These are phyloP conservation scores for Neobulgaria alba DNA, from an alignment of 2,329 filamentous ascomycete genomes.

Conservation along the genomic window DNA sequence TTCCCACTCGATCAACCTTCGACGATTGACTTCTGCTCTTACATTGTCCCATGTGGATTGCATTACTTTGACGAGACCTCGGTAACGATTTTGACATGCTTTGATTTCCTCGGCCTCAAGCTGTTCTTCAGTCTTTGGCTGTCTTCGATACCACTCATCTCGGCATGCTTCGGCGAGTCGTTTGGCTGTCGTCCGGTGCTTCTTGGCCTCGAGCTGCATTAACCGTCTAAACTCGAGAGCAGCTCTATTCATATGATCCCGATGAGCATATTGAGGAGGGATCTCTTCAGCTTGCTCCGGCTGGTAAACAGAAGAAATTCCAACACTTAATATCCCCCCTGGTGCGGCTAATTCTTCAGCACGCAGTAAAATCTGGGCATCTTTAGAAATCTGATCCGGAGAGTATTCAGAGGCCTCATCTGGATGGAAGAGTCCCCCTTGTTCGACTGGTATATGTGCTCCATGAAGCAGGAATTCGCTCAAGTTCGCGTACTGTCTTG, in stretches of 20 bases:
- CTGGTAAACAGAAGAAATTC: slow-evolving; percentile 62
- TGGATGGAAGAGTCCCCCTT: slow-evolving; percentile 44
- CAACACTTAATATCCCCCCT: slow-evolving; percentile 65
- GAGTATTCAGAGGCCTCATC: slow-evolving; percentile 52
- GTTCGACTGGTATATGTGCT: slow-evolving; percentile 43
- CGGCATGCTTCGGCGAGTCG: slow-evolving; percentile 69
- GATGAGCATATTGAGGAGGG: slow-evolving; percentile 76
- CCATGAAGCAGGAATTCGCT: slow-evolving; percentile 49
- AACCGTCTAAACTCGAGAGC: slow-evolving; percentile 73
- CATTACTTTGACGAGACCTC: slow-evolving; percentile 53
- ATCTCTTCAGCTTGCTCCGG: slow-evolving; percentile 61
- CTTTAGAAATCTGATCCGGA: slow-evolving; percentile 52
- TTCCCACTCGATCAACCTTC: slow-evolving; percentile 53
- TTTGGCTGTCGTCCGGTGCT: slow-evolving; percentile 71
- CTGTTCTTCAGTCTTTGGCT: slow-evolving; percentile 71
- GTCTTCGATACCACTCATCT: slow-evolving; percentile 64
- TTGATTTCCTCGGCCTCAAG: slow-evolving; percentile 69
- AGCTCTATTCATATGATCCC: slow-evolving; percentile 76
- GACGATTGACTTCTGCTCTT: slow-evolving; percentile 50
- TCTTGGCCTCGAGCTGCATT: slow-evolving; percentile 67
- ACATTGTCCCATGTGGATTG: slow-evolving; percentile 57
- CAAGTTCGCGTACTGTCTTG: slow-evolving; percentile 46
- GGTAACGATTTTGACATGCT: slow-evolving; percentile 60
- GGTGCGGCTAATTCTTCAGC: slow-evolving; percentile 66
- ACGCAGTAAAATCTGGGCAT: slow-evolving; percentile 60